Percentiles rank a stretch among this genome's conserved stretches.
Evolutionary conservation across 495 filamentous ascomycete genomes (phyloP).

Genomic region (Podospora australis): DNA sequence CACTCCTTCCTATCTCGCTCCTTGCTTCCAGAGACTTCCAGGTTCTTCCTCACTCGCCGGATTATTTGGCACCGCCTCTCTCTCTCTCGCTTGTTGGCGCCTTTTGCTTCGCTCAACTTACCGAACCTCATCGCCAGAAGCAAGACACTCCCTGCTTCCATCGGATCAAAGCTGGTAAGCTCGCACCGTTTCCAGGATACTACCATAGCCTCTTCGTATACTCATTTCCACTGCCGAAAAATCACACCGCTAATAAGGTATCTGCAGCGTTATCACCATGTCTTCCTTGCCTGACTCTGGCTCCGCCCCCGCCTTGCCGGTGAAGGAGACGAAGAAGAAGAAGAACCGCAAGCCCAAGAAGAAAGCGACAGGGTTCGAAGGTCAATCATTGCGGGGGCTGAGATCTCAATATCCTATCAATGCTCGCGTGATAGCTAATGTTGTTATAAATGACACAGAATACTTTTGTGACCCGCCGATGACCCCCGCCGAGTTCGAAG

Average conservation of each 20-base stretch:
- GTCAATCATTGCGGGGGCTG: constrained; percentile 19
- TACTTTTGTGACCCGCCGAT: constrained; percentile 73
- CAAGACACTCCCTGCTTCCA: background rate
- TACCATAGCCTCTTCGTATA: no score
- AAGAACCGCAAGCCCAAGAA: constrained; percentile 26
- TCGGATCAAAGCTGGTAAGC: no score
- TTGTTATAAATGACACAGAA: constrained; percentile 36
- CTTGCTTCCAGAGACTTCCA: no score
- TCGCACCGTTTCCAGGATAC: no score
- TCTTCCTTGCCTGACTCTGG: background rate
- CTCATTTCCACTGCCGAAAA: no score
- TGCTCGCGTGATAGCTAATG: background rate
- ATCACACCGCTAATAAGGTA: no score
- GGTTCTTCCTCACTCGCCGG: no score
- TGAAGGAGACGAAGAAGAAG: constrained; percentile 27
- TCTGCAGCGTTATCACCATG: no score
- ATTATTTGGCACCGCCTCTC: no score
- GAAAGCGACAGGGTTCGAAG: constrained; percentile 39
- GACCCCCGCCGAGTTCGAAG: constrained; percentile 55
- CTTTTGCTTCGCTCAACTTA: background rate
- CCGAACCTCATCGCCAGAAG: background rate
- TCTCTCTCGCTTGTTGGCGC: background rate
- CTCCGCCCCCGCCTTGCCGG: no score
- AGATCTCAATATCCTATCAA: background rate
- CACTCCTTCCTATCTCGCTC: no score